Conservation (phyloP, 306 rosid genomes). For the Prunus dulcis region DNA sequence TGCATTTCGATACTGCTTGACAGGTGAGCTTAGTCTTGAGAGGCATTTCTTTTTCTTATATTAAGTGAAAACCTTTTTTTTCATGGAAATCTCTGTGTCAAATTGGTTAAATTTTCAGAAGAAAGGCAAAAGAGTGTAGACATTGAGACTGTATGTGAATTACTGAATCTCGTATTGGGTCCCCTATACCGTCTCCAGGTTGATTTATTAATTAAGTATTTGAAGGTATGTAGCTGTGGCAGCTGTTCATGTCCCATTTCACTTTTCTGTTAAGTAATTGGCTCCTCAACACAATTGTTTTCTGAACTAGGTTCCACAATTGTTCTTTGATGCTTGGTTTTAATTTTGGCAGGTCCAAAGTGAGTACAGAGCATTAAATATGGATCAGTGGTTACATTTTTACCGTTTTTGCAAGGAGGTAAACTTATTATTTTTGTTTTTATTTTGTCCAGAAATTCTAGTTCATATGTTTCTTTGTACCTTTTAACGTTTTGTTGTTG, state of each 20-base stretch:
- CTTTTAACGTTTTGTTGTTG: constrained; percentile 1
- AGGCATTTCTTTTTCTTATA: neutral
- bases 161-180: constrained; percentile 50
- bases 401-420: constrained; percentile 63
- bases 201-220: constrained; percentile 41
- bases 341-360: constrained; percentile 47
- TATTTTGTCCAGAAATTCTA: neutral
- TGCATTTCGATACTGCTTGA: constrained; percentile 56
- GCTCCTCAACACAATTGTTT: neutral
- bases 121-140: constrained; percentile 65
- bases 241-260: neutral
- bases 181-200: constrained; percentile 48
- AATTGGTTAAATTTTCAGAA: constrained; percentile 40
- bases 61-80: neutral
- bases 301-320: neutral
- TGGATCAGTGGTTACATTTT: constrained; percentile 64
- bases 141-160: constrained; percentile 52
- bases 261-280: neutral
- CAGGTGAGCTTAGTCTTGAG: constrained; percentile 40
- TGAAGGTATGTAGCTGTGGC: constrained; percentile 42
- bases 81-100: neutral
- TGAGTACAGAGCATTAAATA: constrained; percentile 50
- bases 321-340: neutral
- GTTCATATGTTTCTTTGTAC: neutral
- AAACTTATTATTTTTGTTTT: neutral